Base-by-base conservation (phyloP, 768 basidiomycete species). In the Lentinula raphanica region DNA sequence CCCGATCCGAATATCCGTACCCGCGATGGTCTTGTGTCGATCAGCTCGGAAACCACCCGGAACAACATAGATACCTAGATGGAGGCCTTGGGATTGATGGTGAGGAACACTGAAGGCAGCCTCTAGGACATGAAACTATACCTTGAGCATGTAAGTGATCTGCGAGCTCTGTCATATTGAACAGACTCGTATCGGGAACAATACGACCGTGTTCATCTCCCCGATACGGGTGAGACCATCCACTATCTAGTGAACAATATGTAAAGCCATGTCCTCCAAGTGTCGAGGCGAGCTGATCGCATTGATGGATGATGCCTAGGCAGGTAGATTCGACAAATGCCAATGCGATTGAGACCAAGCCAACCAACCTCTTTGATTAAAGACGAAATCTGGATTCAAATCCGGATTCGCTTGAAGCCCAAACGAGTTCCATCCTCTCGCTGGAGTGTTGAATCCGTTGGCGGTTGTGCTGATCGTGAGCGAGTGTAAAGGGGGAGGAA, bases 341-440 rank as follows among this genome's bases (percentile, higher is more conserved):
- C n/a, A 44, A 31, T 3, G 36, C 40, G 21, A 35, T 38, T 36
- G 21, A 44, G 42, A 44, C 9, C 1, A 23, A 11, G 17, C 13
- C 31, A 13, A 25, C 23, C 21, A 9, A 40, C 46, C 44, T 21
- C 11, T 35, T 29, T 59, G 58, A 38, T 59, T 59, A 23, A 59
- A 59, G 5, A 13, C 23, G 23, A 59, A 59, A 3, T 42, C 21
- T 19, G 58, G 50, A 38, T 54, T 40, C 15, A 35, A n/a, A 2
- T 3, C 39, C 7, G 49, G 49, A 53, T 59, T 59, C 6, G 58
- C 58, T 23, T 59, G 58, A 19, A 59, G 49, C 12, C 58, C 58
- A 17, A 53, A 59, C 15, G 58, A 59, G 39, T 59, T 59, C 58
- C 58, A 59, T 31, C 58, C 58, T n/a, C 58, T 28, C 25, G 58